These are phyloP conservation scores for Psilocybe cubensis DNA, from an alignment of 768 basidiomycete genomes.

Conservation along the genomic window DNA sequence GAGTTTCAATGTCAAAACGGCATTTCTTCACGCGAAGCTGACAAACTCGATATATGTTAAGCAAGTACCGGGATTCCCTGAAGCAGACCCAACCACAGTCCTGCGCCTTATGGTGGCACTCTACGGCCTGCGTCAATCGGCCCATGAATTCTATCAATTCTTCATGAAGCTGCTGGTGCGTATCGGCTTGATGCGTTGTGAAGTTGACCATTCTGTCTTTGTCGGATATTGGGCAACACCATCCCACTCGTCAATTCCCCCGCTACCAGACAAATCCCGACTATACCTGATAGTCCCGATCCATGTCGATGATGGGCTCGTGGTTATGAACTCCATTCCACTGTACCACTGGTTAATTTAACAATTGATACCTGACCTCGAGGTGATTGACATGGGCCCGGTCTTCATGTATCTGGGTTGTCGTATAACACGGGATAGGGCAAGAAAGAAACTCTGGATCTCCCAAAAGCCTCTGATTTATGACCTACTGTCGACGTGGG, in stretches of 20 bases:
- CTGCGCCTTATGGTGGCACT: slow-evolving; percentile 23
- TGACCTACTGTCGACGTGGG: slow-evolving; percentile 12
- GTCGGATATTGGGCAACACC: slow-evolving; percentile 15
- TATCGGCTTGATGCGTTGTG: slow-evolving; percentile 19
- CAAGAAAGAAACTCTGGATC: slow-evolving; percentile 2
- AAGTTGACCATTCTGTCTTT: slow-evolving; percentile 31
- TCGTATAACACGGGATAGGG: slow-evolving; percentile 11
- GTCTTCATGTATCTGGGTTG: slow-evolving; percentile 10
- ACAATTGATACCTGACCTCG: neutral
- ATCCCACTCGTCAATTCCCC: slow-evolving; percentile 19
- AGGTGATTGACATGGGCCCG: slow-evolving; percentile 19
- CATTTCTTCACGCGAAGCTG: slow-evolving; percentile 26
- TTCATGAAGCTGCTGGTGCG: neutral
- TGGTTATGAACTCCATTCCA: slow-evolving; percentile 16
- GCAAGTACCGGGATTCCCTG: slow-evolving; percentile 25
- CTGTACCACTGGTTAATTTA: slow-evolving; percentile 23
- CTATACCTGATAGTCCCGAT: slow-evolving; percentile 23
- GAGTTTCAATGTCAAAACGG: slow-evolving; percentile 30
- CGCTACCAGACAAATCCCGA: slow-evolving; percentile 14
- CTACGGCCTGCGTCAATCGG: slow-evolving; percentile 40
- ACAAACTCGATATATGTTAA: slow-evolving; percentile 21
- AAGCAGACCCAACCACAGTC: slow-evolving; percentile 10
- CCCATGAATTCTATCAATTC: slow-evolving; percentile 19
- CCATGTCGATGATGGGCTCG: slow-evolving; percentile 31
- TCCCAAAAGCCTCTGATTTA: slow-evolving; percentile 9